These are phyloP conservation scores for Xylaria telfairii DNA, from an alignment of 495 filamentous ascomycete genomes.

Conservation along the genomic window DNA sequence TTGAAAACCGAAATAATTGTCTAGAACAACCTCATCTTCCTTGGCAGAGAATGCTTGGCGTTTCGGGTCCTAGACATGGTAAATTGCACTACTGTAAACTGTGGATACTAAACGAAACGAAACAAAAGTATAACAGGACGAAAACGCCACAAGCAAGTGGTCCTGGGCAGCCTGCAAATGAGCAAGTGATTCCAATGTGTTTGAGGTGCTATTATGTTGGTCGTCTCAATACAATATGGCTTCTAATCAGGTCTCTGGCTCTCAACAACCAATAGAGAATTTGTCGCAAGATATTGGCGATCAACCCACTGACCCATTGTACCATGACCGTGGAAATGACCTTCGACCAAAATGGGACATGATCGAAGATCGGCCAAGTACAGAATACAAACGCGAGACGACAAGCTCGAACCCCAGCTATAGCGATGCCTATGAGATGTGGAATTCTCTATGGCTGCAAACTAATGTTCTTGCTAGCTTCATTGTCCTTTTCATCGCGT, in stretches of 20 bases:
- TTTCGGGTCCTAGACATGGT: not conserved
- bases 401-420: not conserved
- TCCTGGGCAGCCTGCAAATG: not conserved
- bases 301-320: not conserved
- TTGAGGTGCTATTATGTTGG: not conserved
- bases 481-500: constrained; percentile 14
- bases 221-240: not conserved
- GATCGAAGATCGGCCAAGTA: not conserved
- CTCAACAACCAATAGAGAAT: not conserved
- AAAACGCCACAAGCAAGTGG: not conserved
- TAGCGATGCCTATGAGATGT: not conserved
- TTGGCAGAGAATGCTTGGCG: not conserved
- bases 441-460: constrained; percentile 26
- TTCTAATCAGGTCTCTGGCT: not conserved
- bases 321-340: not conserved
- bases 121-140: not conserved
- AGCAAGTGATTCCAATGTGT: not conserved
- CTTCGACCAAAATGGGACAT: not conserved
- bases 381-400: constrained; percentile 11
- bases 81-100: not conserved
- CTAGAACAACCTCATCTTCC: not conserved
- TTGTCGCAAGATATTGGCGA: not conserved
- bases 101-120: not conserved
- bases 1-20: not conserved
- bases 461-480: constrained; percentile 20